These are phyloP conservation scores for Dictyophora rubrovolvata DNA, from an alignment of 768 basidiomycete species.

Conservation along the genomic window DNA sequence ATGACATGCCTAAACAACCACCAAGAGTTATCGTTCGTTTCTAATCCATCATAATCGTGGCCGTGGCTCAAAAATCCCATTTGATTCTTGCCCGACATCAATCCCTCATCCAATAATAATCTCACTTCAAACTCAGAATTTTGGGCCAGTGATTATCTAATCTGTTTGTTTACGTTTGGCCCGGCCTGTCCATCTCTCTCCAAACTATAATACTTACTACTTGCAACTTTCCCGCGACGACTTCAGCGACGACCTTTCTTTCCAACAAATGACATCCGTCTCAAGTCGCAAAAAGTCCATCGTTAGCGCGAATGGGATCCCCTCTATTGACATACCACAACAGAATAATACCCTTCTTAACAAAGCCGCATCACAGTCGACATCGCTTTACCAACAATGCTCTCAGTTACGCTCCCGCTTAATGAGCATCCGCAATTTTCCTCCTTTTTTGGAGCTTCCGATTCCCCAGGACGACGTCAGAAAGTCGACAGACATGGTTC, in stretches of 20 bases:
- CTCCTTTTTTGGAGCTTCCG: conserved; percentile 22
- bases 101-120: not conserved
- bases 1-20: too few species aligned
- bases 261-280: conserved; percentile 37
- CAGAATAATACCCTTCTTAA: conserved; percentile 83
- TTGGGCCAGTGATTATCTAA: not conserved
- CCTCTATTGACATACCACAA: conserved; percentile 63
- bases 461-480: conserved; percentile 45
- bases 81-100: too few species aligned
- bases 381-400: conserved; percentile 90
- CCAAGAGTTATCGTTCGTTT: too few species aligned
- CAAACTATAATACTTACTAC: conserved; percentile 1
- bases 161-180: not conserved
- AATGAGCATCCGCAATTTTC: conserved; percentile 66
- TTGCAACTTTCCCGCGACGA: conserved; percentile 11
- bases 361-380: conserved; percentile 77
- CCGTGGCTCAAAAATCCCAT: too few species aligned
- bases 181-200: not conserved
- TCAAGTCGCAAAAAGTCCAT: conserved; percentile 64
- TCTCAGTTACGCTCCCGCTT: conserved; percentile 67
- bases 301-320: conserved; percentile 47
- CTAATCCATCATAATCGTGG: too few species aligned
- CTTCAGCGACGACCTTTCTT: conserved; percentile 28
- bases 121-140: not conserved
- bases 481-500: conserved; percentile 84